phyloP scores from a whole-genome alignment of 2,329 filamentous ascomycete genomes.

The Fusarium citri region DNA sequence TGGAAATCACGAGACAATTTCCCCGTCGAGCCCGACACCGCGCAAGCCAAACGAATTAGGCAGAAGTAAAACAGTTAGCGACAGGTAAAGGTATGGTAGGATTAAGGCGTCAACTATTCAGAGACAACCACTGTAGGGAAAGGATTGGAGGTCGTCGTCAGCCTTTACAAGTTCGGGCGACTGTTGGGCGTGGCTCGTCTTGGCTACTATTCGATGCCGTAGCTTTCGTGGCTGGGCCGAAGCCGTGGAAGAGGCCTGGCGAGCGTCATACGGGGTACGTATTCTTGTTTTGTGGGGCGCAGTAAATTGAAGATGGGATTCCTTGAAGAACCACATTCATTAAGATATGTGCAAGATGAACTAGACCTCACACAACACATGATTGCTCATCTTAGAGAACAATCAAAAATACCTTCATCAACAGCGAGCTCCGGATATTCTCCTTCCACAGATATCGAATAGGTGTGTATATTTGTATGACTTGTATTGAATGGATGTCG shows the following conservation, averaged over 20 bases:
- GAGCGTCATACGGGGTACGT: conserved; percentile 45
- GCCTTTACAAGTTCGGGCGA: conserved; percentile 43
- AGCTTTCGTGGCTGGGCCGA: conserved; percentile 42
- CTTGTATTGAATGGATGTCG: not conserved
- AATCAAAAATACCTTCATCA: not conserved
- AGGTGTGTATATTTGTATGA: not conserved
- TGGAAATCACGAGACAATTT: conserved; percentile 46
- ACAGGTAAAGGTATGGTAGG: not conserved
- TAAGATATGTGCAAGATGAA: not conserved
- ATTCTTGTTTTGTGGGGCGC: conserved; percentile 34
- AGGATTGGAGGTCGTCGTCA: conserved; percentile 44
- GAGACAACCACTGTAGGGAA: conserved; percentile 5
- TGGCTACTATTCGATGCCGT: conserved; percentile 40
- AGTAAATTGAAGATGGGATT: conserved; percentile 1
- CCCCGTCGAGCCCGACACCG: conserved; percentile 36
- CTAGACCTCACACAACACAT: not conserved
- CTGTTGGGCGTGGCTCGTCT: conserved; percentile 38
- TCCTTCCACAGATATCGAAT: not conserved
- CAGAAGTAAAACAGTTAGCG: not conserved
- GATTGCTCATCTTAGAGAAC: not conserved
- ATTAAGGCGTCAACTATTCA: conserved; percentile 2
- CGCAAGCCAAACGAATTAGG: conserved; percentile 26
- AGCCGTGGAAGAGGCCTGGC: conserved; percentile 15
- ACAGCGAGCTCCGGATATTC: not conserved
- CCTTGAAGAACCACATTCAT: not conserved